A percentile compares a stretch with the other conserved stretches of the same genome.
phyloP scores from a whole-genome alignment of 148 eudicot species.

The Oxyria digyna region DNA sequence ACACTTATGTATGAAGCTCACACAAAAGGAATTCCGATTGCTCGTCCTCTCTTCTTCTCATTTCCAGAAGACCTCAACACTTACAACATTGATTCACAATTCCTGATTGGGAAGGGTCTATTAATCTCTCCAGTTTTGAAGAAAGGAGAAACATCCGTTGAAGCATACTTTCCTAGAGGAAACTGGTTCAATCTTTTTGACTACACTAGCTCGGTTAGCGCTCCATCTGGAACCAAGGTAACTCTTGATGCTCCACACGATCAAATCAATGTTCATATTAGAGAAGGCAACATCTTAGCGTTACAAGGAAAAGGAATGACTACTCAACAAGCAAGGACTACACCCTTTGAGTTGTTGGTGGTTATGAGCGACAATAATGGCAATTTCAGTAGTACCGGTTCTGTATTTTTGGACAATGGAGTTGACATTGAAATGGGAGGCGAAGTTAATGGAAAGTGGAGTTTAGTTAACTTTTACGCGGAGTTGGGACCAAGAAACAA shows the following conservation, averaged over 20 bases:
- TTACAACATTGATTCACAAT: slow-evolving; percentile 31
- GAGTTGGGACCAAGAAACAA: not conserved
- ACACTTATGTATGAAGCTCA: slow-evolving; percentile 44
- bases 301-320: slow-evolving; percentile 46
- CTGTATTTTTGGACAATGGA: too few species aligned
- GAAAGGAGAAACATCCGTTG: slow-evolving; percentile 19
- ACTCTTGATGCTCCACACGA: slow-evolving; percentile 27
- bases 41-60: slow-evolving; percentile 46
- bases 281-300: slow-evolving; percentile 39
- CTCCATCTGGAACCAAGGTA: slow-evolving; percentile 12
- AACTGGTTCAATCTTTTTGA: slow-evolving; percentile 43
- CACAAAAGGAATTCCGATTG: slow-evolving; percentile 32
- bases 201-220: slow-evolving; percentile 14
- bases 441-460: slow-evolving; percentile 16
- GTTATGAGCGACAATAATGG: slow-evolving; percentile 9
- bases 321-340: slow-evolving; percentile 26
- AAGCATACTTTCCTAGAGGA: slow-evolving; percentile 34
- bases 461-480: slow-evolving; percentile 17
- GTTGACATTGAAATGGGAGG: slow-evolving; percentile 21
- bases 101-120: slow-evolving; percentile 38
- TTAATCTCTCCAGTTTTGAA: slow-evolving; percentile 38
- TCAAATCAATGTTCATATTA: slow-evolving; percentile 36
- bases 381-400: slow-evolving; percentile 6
- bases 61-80: slow-evolving; percentile 28
- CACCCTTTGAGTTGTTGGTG: slow-evolving; percentile 41